Base-by-base conservation (phyloP, 1,284 basidiomycete genomes). In the Pholiota adiposa region DNA sequence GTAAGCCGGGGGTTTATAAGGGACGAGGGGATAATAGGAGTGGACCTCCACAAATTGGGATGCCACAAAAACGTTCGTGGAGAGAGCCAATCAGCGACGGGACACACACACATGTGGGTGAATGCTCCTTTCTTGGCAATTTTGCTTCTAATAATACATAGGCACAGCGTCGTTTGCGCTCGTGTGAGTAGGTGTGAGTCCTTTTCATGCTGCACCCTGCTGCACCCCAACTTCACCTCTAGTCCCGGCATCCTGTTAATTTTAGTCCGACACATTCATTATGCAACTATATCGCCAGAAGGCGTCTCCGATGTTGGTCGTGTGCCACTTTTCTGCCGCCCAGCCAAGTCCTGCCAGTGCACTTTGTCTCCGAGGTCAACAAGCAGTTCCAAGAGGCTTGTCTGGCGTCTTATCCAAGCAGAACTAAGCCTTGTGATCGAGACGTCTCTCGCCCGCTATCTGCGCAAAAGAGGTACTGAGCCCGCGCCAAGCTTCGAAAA, bases 61-160 rank as follows among this genome's bases (percentile, higher is more conserved):
- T 46, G n/a, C 27, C 14, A 53, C 4, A 27, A 23, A 23, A 56
- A 58, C 56, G 56, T 58, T 58, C 56, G 49, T 21, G n/a, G 52
- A n/a, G n/a, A n/a, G n/a, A n/a, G 44, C 58, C 58, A 59, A 59
- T 54, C 58, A 59, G 46, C 19, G 46, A n/a, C 5, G n/a, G n/a
- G n/a, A 12, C 19, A 25, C 4, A 46, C 21, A 41, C 50, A 52
- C 50, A 58, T 58, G 49, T 52, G 54, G 44, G 44, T 23, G 25
- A 38, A 7, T 29, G 27, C 31, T 48, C 44, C 18, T 31, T 43
- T 38, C 50, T 52, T 52, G 56, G 56, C 50, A 36, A n/a, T 23
- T 38, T 12, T 23, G 3, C 18, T 36, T 11, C 36, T 51, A 51
- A 44, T 9, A 34, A 56, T 56, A 49, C 19, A 21, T 23, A n/a